Evolutionary conservation across 2,329 filamentous ascomycete species (phyloP).

Genomic region (Colletotrichum endophyticum): DNA sequence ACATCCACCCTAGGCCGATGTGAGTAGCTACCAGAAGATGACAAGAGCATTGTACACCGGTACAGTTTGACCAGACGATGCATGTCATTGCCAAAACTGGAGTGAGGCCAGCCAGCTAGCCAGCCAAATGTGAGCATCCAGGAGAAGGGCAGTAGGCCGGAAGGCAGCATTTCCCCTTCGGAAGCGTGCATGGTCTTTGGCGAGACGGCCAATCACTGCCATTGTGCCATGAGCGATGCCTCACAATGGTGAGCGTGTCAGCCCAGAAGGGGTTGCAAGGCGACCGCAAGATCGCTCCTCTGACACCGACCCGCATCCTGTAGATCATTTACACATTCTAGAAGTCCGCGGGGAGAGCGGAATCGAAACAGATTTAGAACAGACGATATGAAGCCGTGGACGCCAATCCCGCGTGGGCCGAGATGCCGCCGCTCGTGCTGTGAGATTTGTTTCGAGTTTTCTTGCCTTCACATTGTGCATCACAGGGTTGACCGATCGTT

Average conservation of each 20-base stretch:
- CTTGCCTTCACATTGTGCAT: neutral
- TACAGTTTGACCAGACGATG: neutral
- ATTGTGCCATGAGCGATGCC: neutral
- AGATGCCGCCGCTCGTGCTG: neutral
- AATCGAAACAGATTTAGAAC: slow-evolving; percentile 1
- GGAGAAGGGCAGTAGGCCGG: neutral
- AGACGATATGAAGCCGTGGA: neutral
- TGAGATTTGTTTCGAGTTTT: slow-evolving; percentile 1
- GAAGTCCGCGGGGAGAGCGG: neutral
- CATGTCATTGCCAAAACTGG: slow-evolving; percentile 9
- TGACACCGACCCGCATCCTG: neutral
- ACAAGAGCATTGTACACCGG: slow-evolving; percentile 5
- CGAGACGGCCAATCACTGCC: slow-evolving; percentile 13
- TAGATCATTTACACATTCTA: slow-evolving; percentile 10
- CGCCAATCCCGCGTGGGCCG: neutral
- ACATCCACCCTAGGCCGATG: slow-evolving; percentile 1
- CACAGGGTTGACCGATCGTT: neutral
- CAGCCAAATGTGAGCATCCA: neutral
- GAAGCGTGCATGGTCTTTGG: slow-evolving; percentile 16
- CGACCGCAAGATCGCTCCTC: slow-evolving; percentile 1
- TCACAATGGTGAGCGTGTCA: neutral
- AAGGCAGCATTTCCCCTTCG: slow-evolving; percentile 10
- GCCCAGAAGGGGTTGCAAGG: neutral
- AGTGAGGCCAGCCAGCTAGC: neutral
- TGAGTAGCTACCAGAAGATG: neutral